These are phyloP conservation scores for Falciphora oryzae DNA, from an alignment of 2,329 filamentous ascomycete genomes.

Conservation along the genomic window DNA sequence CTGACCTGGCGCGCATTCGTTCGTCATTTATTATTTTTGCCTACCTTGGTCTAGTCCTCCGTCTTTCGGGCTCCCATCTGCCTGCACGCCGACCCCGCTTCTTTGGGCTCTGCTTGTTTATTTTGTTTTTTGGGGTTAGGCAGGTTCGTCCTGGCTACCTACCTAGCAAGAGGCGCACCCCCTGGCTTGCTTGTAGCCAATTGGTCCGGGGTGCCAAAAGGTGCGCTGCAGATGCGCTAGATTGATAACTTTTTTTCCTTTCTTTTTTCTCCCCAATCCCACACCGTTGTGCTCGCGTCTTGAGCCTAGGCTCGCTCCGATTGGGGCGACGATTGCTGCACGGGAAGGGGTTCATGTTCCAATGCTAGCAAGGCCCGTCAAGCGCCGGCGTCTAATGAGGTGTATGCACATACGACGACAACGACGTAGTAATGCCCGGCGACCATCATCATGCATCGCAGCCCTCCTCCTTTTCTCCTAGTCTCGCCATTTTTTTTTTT, in stretches of 20 bases:
- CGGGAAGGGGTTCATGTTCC: too few relatives aligned
- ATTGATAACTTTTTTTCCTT: background rate
- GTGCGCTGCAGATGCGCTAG: background rate
- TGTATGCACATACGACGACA: background rate
- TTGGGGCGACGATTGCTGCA: background rate
- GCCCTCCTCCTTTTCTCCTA: background rate
- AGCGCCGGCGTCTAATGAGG: background rate
- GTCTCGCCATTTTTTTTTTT: background rate
- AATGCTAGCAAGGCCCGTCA: too few relatives aligned
- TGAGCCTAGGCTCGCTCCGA: background rate
- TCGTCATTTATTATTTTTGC: too few relatives aligned
- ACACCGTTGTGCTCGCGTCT: background rate
- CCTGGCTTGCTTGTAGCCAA: background rate
- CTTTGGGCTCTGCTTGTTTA: background rate
- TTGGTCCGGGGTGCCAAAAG: background rate
- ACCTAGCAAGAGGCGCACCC: background rate
- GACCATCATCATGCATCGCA: background rate
- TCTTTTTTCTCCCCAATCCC: background rate
- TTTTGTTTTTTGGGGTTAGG: background rate
- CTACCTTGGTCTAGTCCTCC: too few relatives aligned
- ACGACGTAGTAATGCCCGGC: background rate
- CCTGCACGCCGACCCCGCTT: background rate
- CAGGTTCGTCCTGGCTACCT: too few relatives aligned
- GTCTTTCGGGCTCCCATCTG: background rate
- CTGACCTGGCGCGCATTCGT: background rate